phyloP scores from a whole-genome alignment of 305 asterid genomes.

The Fraxinus ornus region DNA sequence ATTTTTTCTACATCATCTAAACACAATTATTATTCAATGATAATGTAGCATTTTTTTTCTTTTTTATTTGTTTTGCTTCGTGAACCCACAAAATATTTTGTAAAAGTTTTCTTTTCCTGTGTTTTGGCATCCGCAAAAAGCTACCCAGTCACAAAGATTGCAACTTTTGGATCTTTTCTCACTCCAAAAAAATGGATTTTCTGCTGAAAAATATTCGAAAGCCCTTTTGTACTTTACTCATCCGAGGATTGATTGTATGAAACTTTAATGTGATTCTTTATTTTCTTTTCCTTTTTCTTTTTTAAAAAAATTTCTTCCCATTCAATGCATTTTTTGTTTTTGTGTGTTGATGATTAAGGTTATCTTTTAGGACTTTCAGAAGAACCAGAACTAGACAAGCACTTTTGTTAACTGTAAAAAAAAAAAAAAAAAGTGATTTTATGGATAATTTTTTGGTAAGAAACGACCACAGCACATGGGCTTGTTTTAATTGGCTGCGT shows the following conservation, averaged over 20 bases:
- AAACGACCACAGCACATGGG: slow-evolving; percentile 51
- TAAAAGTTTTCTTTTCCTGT: background rate
- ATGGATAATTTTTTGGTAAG: slow-evolving; percentile 27
- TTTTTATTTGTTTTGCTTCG: background rate
- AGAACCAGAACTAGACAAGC: slow-evolving; percentile 41
- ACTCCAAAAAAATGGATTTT: slow-evolving; percentile 18
- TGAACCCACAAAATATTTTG: slow-evolving; percentile 11
- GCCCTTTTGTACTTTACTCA: slow-evolving; percentile 33
- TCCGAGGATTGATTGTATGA: slow-evolving; percentile 29
- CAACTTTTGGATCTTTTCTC: slow-evolving; percentile 48
- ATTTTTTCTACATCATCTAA: background rate
- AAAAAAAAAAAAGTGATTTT: slow-evolving; percentile 17
- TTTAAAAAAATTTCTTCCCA: background rate
- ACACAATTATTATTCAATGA: background rate
- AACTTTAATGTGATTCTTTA: slow-evolving; percentile 21
- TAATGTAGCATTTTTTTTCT: background rate
- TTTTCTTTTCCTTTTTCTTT: background rate
- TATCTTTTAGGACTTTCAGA: slow-evolving; percentile 33
- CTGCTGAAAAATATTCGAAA: slow-evolving; percentile 18
- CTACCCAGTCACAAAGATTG: slow-evolving; percentile 38
- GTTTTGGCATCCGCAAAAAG: slow-evolving; percentile 22
- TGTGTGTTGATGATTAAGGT: slow-evolving; percentile 47
- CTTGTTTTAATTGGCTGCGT: slow-evolving; percentile 30
- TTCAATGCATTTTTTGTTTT: slow-evolving; percentile 21
- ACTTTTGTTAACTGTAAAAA: slow-evolving; percentile 18